Evolutionary conservation across 441 rosid species (phyloP), one percentile per base, ranked within the genome.

Genomic region (Pelargonium myrrhifolium): DNA sequence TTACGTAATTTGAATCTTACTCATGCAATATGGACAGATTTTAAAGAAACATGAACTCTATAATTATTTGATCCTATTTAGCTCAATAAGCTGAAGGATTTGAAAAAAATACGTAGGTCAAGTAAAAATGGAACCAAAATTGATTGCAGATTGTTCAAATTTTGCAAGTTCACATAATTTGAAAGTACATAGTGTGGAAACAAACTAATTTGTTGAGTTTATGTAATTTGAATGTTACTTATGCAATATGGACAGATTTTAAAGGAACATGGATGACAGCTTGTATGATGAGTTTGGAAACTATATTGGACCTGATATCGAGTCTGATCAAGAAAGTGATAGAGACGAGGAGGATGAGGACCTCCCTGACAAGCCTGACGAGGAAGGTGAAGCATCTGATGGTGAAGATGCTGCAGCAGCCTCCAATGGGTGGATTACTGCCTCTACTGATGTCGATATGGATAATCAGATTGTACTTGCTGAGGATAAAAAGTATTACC

Each of bases 261-360:
- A 12, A 62, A 9, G n/a, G 21, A 56, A 28, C 51, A 93, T 90
- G 98, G 98, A 93, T 74, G 98, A 90, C 74, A 90, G 87, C 80
- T 80, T 93, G 65, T 93, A 90, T 65, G 97, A 93, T 74, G 97
- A 93, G 86, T 93, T 93, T 65, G 98, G 97, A 37, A 93, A 90
- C 86, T 93, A 90, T 43, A 89, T 89, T 72, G 97, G 98, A 51
- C 98, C 98, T 1, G 97, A 89, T 72, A 89, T 93, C 14, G 98
- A 90, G 84, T 93, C 98, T 1, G 98, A 90, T 82, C 81, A 68
- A 43, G 98, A 89, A 65, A 86, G 89, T 56, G 95, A 86, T 21
- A 82, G 75, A 2, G 97, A 90, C 59, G 88, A 81, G 56, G 96
- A 83, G 66, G 85, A 83, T 35, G 89, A 93, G 9, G 90, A 85